Percentiles rank a stretch among this genome's conserved stretches.
phyloP scores from a whole-genome alignment of 2,329 filamentous ascomycete genomes.

The Talaromyces sp. region DNA sequence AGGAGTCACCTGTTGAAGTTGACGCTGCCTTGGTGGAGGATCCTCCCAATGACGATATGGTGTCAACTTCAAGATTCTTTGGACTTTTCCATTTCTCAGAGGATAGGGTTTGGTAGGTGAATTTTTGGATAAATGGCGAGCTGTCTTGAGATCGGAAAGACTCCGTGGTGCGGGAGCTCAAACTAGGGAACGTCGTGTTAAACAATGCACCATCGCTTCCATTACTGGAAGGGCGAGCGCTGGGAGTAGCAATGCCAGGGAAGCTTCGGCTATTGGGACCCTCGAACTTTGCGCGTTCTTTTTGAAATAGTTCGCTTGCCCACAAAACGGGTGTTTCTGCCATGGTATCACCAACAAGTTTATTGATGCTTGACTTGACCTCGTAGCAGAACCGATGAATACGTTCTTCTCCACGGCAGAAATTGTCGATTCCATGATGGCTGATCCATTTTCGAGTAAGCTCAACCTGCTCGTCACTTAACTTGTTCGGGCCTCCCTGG shows the following conservation, averaged over 20 bases:
- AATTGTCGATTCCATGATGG: constrained; percentile 78
- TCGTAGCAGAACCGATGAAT: constrained; percentile 93
- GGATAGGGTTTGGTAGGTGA: constrained; percentile 66
- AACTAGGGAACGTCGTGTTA: constrained; percentile 20
- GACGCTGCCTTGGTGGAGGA: constrained; percentile 63
- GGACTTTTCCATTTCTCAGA: constrained; percentile 58
- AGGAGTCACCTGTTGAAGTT: constrained; percentile 66
- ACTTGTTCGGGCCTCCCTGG: constrained; percentile 87
- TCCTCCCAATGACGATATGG: constrained; percentile 52
- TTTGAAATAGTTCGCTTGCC: constrained; percentile 82
- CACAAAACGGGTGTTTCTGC: constrained; percentile 82
- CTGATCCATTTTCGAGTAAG: constrained; percentile 79
- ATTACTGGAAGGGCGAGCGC: constrained; percentile 38
- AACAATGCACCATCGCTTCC: constrained; percentile 39
- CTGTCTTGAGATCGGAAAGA: constrained; percentile 27
- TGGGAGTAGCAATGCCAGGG: constrained; percentile 32
- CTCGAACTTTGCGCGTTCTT: constrained; percentile 53
- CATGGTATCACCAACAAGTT: constrained; percentile 78
- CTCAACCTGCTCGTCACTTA: constrained; percentile 91
- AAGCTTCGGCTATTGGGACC: constrained; percentile 33
- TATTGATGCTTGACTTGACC: constrained; percentile 77
- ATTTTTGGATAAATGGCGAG: constrained; percentile 47
- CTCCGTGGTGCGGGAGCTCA: constrained; percentile 25
- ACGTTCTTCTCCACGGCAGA: constrained; percentile 89
- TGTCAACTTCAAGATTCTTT: constrained; percentile 58